Evolutionary conservation across 108 stramenopile species (phyloP).

Genomic region (Cylindrotheca fusiformis): DNA sequence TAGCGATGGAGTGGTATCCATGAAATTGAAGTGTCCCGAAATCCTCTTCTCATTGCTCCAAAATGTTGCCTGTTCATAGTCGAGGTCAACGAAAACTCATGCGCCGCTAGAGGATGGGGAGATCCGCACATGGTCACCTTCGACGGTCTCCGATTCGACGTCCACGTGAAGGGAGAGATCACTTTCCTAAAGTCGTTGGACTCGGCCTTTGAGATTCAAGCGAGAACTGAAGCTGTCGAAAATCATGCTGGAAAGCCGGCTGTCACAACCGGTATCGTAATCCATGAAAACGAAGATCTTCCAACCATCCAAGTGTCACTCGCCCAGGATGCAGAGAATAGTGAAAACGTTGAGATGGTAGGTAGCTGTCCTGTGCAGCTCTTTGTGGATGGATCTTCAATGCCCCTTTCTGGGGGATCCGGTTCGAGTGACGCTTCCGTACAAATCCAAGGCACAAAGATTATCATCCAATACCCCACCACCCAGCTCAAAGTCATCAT

Average conservation of each 20-base stretch:
- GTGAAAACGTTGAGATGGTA: not conserved
- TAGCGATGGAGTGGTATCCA: not conserved
- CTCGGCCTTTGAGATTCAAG: constrained; percentile 5
- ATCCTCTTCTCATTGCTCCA: not conserved
- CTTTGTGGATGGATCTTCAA: not conserved
- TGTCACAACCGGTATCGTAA: not conserved
- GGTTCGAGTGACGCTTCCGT: not conserved
- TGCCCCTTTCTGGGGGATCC: not conserved
- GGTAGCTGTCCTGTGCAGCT: not conserved
- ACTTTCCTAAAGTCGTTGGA: not conserved
- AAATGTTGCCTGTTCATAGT: not conserved
- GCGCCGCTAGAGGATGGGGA: not conserved
- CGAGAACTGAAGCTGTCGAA: constrained; percentile 3
- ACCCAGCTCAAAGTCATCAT: not conserved
- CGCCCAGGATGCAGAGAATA: not conserved
- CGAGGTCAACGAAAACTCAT: not conserved
- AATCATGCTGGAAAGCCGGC: not conserved
- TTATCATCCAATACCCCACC: not conserved
- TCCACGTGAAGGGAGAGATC: constrained; percentile 2
- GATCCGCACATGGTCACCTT: constrained; percentile 1
- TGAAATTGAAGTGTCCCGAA: not conserved
- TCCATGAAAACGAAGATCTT: not conserved
- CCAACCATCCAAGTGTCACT: not conserved
- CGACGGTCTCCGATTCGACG: constrained; percentile 5
- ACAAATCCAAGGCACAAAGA: not conserved